Evolutionary conservation across 176 grass and related monocot genomes (phyloP).

Genomic region (Rhynchospora pubera): DNA sequence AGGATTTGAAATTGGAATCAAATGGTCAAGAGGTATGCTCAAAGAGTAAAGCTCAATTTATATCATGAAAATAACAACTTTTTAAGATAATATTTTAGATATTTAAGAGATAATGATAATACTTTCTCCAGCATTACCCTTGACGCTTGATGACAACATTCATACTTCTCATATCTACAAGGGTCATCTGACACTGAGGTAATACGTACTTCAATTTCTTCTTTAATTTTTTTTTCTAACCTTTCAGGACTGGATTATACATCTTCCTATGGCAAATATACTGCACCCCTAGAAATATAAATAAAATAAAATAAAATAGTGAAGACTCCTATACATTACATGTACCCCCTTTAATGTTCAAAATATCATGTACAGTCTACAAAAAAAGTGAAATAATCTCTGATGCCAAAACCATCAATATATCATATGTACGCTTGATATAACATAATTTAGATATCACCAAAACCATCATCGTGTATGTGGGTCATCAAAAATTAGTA

Average conservation of each 20-base stretch:
- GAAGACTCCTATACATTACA: not conserved
- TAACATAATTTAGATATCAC: not conserved
- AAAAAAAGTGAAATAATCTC: not conserved
- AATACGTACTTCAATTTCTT: not conserved
- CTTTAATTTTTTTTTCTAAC: not conserved
- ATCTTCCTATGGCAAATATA: not conserved
- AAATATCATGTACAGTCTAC: not conserved
- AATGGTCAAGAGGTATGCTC: slow-evolving; percentile 42
- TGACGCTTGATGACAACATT: slow-evolving; percentile 44
- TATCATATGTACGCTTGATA: not conserved
- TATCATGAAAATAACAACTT: not conserved
- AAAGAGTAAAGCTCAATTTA: not conserved
- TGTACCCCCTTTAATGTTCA: not conserved
- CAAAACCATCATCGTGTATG: not conserved
- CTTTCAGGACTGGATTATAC: not conserved
- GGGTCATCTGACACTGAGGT: slow-evolving; percentile 53
- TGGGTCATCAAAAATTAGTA: too few species aligned
- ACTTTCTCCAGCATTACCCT: slow-evolving; percentile 56
- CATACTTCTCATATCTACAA: slow-evolving; percentile 42
- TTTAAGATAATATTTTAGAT: not conserved
- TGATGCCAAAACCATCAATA: not conserved
- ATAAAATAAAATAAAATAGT: not conserved
- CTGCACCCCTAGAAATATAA: not conserved
- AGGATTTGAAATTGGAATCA: slow-evolving; percentile 53
- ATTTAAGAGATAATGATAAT: not conserved